phyloP scores from a whole-genome alignment of 2,329 filamentous ascomycete species.

The Calonectria fujianensis region DNA sequence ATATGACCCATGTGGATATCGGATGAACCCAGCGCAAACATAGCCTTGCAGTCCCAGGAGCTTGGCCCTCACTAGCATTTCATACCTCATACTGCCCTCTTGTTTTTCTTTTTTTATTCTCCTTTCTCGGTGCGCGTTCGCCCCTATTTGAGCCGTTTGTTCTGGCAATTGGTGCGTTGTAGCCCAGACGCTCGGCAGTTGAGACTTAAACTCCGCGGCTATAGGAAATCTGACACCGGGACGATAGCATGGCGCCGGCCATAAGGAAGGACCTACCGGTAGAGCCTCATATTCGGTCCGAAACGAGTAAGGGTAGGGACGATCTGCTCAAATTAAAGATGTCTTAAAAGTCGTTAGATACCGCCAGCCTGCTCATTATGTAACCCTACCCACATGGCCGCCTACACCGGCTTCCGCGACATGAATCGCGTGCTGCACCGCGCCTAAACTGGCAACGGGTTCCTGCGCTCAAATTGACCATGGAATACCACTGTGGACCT shows the following conservation, averaged over 20 bases:
- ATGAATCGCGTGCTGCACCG: slow-evolving; percentile 15
- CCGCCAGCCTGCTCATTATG: neutral
- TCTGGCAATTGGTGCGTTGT: neutral
- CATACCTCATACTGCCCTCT: neutral
- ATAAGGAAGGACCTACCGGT: too few relatives aligned
- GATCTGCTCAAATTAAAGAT: neutral
- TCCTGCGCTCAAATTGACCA: slow-evolving; percentile 4
- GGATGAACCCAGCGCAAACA: neutral
- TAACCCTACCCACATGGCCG: slow-evolving; percentile 15
- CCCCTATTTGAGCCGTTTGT: neutral
- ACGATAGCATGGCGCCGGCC: neutral
- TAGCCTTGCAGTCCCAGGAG: neutral
- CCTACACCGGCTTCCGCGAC: neutral
- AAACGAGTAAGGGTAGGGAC: slow-evolving; percentile 9
- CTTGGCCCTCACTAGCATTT: neutral
- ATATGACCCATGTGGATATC: neutral
- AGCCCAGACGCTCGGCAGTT: neutral
- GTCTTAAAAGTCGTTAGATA: neutral
- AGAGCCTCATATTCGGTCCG: slow-evolving; percentile 11
- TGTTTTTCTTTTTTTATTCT: neutral
- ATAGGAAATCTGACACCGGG: neutral
- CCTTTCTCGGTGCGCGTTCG: neutral
- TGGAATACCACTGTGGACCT: neutral
- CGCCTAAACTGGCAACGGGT: slow-evolving; percentile 13
- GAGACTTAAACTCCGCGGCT: neutral